A percentile compares a stretch with the other conserved stretches of the same genome.
phyloP scores from a whole-genome alignment of 2,329 filamentous ascomycete species.

The Orbilia blumenaviensis region DNA sequence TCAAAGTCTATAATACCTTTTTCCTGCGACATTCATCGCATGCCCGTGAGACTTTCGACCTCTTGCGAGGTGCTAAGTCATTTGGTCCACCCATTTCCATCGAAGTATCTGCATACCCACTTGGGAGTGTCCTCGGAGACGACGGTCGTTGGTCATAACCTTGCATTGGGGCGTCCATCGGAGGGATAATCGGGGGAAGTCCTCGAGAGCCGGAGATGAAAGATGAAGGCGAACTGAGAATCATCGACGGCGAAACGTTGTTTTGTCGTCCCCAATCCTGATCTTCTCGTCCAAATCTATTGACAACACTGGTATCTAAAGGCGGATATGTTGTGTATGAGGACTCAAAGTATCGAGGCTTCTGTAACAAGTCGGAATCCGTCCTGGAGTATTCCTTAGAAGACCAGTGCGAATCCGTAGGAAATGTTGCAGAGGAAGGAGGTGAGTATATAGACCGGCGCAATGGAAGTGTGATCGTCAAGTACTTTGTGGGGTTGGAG shows the following conservation, averaged over 20 bases:
- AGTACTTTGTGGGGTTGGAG: conserved; percentile 51
- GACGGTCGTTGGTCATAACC: conserved; percentile 59
- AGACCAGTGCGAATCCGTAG: conserved; percentile 32
- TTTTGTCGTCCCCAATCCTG: conserved; percentile 42
- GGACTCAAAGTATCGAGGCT: conserved; percentile 36
- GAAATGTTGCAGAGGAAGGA: conserved; percentile 52
- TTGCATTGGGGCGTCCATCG: conserved; percentile 55
- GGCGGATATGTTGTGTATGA: conserved; percentile 30
- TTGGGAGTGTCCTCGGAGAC: conserved; percentile 59
- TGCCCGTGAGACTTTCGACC: conserved; percentile 85
- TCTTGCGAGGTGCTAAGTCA: conserved; percentile 74
- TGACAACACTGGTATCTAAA: conserved; percentile 9
- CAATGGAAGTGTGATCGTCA: conserved; percentile 53
- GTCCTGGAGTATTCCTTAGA: conserved; percentile 26
- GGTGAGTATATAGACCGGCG: conserved; percentile 53
- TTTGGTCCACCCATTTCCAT: conserved; percentile 67
- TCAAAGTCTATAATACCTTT: conserved; percentile 66
- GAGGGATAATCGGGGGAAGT: conserved; percentile 57
- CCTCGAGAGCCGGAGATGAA: conserved; percentile 55
- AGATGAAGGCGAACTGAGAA: conserved; percentile 51
- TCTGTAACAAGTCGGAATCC: conserved; percentile 25
- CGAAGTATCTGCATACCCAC: conserved; percentile 62
- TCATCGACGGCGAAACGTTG: conserved; percentile 51
- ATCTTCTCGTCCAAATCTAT: conserved; percentile 35
- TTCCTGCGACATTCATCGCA: conserved; percentile 90